Conservation (phyloP, 2,329 filamentous ascomycete species). For the Fusarium cicatricum region DNA sequence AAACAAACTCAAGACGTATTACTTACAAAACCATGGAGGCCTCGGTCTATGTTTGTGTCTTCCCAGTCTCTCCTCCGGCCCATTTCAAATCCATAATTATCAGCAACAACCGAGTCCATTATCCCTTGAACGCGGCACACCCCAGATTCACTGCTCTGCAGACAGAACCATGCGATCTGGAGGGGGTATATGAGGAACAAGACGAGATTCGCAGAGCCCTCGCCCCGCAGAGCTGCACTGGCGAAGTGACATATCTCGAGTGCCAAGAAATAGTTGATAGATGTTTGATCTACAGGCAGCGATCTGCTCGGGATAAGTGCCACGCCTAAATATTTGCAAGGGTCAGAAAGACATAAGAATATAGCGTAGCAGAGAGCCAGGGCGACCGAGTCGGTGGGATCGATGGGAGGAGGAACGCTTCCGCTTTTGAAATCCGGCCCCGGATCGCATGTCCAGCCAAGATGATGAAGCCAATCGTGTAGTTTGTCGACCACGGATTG, state of each 20-base stretch:
- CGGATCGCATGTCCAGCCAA: slow-evolving; percentile 4
- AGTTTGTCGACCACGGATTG: background rate
- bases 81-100: slow-evolving; percentile 19
- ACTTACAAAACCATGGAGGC: background rate
- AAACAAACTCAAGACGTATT: too few relatives aligned
- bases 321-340: slow-evolving; percentile 5
- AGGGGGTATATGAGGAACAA: slow-evolving; percentile 17
- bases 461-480: slow-evolving; percentile 4
- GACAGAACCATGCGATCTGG: slow-evolving; percentile 21
- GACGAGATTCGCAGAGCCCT: background rate
- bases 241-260: slow-evolving; percentile 18
- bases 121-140: background rate
- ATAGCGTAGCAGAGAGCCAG: slow-evolving; percentile 14
- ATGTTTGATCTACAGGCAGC: background rate
- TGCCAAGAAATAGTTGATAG: background rate
- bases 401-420: background rate
- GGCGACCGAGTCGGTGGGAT: slow-evolving; percentile 8
- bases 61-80: slow-evolving; percentile 21
- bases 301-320: background rate
- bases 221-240: background rate
- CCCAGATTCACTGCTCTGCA: background rate
- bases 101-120: slow-evolving; percentile 16
- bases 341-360: slow-evolving; percentile 13
- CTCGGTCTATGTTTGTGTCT: background rate
- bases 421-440: background rate